Evolutionary conservation across 306 rosid species (phyloP), one percentile per base, ranked within the genome.

Genomic region (Vicia villosa): DNA sequence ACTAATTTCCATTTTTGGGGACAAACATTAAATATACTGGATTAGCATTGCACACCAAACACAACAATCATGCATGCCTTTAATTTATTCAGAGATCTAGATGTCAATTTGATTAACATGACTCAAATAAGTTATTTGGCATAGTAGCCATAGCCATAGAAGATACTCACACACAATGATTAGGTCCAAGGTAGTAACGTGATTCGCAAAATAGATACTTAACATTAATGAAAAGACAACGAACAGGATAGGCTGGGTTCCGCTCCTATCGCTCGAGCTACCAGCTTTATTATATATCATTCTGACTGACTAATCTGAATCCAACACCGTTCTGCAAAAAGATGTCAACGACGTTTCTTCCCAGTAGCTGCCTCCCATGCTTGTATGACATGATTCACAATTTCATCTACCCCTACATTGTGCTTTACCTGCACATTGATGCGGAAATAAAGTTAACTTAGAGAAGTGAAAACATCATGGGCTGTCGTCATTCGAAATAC

Each of bases 341-440:
- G 14, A 71, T 17, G 0, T 88, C 84, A 90, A 69, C 34, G 90
- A 11, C 77, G 86, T 74, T 84, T 94, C 77, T 85, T 90, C 69
- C 96, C 91, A 0, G 91, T 94, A 10, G 88, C 80, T 61, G 38
- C 59, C 83, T 88, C 96, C 96, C 96, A 88, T 43, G 83, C 88
- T 76, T 73, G 81, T 72, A 90, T n/a, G 8, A 94, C 22, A 68
- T 87, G 89, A 80, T 83, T 81, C 70, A 82, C 92, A 15, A 94
- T 94, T 68, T 87, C 96, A 68, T 81, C 89, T 10, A 90, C 87
- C 8, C 98, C 97, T 55, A 84, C 15, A 72, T 84, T 92, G 40
- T 94, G 94, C 80, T 91, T 94, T 80, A 91, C 96, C 97, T 94
- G 84, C 77, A 77, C 37, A 34, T 34, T 45, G 10, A 16, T 14